These are phyloP conservation scores for Fraxinus platypoda DNA, from an alignment of 305 asterid species.

Conservation along the genomic window DNA sequence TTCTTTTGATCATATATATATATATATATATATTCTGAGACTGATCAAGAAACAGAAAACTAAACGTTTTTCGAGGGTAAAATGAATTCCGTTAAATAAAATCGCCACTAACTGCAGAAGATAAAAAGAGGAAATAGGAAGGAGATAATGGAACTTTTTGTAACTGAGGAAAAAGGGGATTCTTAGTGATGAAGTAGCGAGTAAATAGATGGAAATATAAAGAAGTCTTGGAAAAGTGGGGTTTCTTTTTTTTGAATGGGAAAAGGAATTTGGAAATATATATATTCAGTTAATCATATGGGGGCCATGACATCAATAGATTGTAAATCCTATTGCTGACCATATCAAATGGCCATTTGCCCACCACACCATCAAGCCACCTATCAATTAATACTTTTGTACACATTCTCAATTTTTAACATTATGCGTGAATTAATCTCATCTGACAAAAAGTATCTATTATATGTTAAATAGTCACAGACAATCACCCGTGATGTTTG, in stretches of 20 bases:
- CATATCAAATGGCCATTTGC: slow-evolving; percentile 1
- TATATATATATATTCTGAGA: too few relatives aligned
- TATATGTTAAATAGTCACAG: too few relatives aligned
- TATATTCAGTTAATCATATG: background rate
- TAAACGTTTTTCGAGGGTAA: background rate
- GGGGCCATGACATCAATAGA: background rate
- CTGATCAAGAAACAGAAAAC: background rate
- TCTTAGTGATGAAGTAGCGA: slow-evolving; percentile 10
- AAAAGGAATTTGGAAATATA: background rate
- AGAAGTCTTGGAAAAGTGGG: slow-evolving; percentile 4
- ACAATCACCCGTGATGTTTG: background rate
- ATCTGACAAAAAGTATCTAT: background rate
- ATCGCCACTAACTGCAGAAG: background rate
- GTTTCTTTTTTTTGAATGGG: background rate
- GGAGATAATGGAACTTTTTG: background rate
- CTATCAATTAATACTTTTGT: background rate
- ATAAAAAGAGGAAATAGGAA: background rate
- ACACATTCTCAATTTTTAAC: background rate
- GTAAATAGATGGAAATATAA: slow-evolving; percentile 2
- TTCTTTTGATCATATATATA: too few relatives aligned
- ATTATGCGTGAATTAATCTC: background rate
- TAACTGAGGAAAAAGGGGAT: background rate
- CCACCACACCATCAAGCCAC: background rate
- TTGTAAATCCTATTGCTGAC: slow-evolving; percentile 4
- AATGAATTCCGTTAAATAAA: background rate